Evolutionary conservation across 2,329 filamentous ascomycete genomes (phyloP), one percentile per base, ranked within the genome.

Genomic region (Aspergillus hiratsukae): DNA sequence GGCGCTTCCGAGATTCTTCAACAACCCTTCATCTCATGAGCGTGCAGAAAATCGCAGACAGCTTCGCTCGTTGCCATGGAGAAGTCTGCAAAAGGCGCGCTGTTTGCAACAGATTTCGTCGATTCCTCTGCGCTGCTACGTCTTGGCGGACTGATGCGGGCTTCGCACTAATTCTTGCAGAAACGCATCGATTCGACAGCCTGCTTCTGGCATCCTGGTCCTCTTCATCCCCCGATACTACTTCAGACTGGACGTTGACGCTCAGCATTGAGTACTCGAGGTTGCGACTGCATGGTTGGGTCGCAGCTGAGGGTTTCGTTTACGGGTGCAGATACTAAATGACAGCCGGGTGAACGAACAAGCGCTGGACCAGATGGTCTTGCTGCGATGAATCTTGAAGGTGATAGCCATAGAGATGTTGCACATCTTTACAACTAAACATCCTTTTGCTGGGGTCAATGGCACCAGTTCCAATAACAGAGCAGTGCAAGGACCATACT

Each of bases 1-100:
- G 55, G 29, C 49, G 51, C 51, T 27, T 31, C 46, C 37, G 11
- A 53, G n/a, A 41, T 37, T 46, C 53, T 51, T 27, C 49, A 40
- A n/a, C 19, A 46, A 21, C 21, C 21, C 11, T 9, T 46, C 23
- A 21, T 25, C 19, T 23, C 23, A 46, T 11, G 14, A 14, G 19
- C 11, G 1, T 46, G 19, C 21, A 21, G 23, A 14, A 21, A 14
- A 21, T 23, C 7, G 23, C 4, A 46, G 43, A 27, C 23, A 46
- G 11, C 43, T 25, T 27, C 10, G 9, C 21, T 23, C 21, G 11
- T 25, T 23, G 21, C 43, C 23, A 23, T 23, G 43, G 43, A 25
- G 43, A 46, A 46, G 2, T 23, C 19, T 46, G 19, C n/a, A 23
- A 14, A 25, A 46, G 11, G 23, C 21, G 8, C 19, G 37, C n/a